A percentile compares a stretch with the other conserved stretches of the same genome.
phyloP scores from a whole-genome alignment of 2,329 filamentous ascomycete species.

The Diaporthe vaccinii region DNA sequence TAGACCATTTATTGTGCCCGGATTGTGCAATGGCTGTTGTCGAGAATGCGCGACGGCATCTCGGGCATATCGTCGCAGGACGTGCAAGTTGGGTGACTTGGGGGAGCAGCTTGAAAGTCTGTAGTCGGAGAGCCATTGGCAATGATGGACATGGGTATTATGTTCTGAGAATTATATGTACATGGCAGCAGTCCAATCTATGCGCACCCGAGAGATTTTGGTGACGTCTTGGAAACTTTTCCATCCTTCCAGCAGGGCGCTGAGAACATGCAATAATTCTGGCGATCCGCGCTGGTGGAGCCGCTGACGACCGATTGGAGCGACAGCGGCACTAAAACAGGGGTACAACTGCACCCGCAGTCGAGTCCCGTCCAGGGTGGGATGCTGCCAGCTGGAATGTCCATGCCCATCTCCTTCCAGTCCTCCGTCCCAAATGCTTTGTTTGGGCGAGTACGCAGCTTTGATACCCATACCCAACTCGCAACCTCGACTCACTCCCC shows the following conservation, averaged over 20 bases:
- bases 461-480: constrained; percentile 14
- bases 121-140: constrained; percentile 35
- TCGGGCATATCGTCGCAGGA: constrained; percentile 54
- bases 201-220: neutral
- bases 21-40: constrained; percentile 63
- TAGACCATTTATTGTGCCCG: constrained; percentile 95
- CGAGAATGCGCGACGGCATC: constrained; percentile 64
- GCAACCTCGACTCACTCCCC: constrained; percentile 3
- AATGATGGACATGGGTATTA: too few species aligned
- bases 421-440: constrained; percentile 18
- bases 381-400: constrained; percentile 41
- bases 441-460: constrained; percentile 35
- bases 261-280: constrained; percentile 34
- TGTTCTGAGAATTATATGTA: neutral
- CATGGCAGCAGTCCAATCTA: neutral
- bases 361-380: constrained; percentile 33
- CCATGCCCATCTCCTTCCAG: constrained; percentile 16
- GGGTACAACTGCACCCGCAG: constrained; percentile 35
- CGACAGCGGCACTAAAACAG: constrained; percentile 37
- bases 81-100: constrained; percentile 23
- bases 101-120: constrained; percentile 23
- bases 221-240: constrained; percentile 12
- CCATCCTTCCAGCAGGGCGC: neutral
- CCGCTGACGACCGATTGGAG: constrained; percentile 38
- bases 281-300: constrained; percentile 35